A percentile compares a stretch with the other conserved stretches of the same genome.
Conservation (phyloP, 192 early-diverging fungal species). For the Rhizoclosmatium globosum region DNA sequence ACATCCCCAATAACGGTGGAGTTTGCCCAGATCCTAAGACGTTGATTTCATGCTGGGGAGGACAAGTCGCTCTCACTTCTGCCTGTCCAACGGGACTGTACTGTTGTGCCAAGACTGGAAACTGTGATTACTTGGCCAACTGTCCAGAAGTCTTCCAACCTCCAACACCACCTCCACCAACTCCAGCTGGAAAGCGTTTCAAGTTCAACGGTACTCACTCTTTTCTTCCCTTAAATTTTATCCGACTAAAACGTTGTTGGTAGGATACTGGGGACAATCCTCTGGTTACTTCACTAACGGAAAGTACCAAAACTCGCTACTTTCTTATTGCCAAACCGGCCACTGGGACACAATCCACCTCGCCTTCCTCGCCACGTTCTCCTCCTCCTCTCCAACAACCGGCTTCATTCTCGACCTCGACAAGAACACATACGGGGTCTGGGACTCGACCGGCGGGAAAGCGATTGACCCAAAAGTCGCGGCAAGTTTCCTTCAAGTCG, state of each 20-base stretch:
- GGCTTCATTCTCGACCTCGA: background rate
- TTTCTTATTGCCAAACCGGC: constrained; percentile 11
- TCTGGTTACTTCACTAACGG: constrained; percentile 5
- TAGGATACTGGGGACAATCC: constrained; percentile 30
- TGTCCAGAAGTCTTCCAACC: background rate
- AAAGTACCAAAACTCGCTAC: constrained; percentile 9
- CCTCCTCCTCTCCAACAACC: background rate
- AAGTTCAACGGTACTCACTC: background rate
- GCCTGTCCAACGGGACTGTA: background rate
- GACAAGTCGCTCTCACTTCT: background rate
- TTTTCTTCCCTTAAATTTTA: no score
- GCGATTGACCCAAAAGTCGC: background rate
- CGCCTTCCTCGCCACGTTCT: constrained; percentile 18
- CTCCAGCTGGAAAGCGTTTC: background rate
- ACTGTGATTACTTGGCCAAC: background rate
- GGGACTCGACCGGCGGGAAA: background rate
- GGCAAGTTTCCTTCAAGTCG: background rate
- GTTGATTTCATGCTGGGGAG: background rate
- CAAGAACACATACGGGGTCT: background rate
- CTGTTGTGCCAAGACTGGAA: background rate
- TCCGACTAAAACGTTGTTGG: background rate
- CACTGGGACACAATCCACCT: constrained; percentile 15
- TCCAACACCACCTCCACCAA: background rate
- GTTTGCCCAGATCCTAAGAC: background rate
- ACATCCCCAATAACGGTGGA: background rate